Evolutionary conservation across 2,329 filamentous ascomycete species (phyloP).

Genomic region (Coniochaeta sp.): DNA sequence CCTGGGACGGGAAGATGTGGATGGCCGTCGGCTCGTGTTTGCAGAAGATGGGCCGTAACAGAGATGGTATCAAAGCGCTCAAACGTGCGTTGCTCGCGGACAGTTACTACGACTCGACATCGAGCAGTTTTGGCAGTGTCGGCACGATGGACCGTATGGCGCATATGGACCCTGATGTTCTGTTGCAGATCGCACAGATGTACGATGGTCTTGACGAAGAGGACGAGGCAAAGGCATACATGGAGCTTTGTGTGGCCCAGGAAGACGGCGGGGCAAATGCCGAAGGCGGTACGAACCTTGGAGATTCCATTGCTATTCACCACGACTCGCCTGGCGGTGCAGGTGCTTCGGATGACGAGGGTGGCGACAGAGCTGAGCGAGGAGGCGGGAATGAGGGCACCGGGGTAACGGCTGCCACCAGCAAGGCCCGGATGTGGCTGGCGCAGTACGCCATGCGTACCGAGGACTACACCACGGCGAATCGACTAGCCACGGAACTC

Average conservation of each 20-base stretch:
- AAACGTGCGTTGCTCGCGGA: constrained; percentile 88
- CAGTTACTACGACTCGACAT: constrained; percentile 65
- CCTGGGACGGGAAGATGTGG: constrained; percentile 99
- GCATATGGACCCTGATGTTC: constrained; percentile 79
- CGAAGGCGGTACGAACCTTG: constrained; percentile 22
- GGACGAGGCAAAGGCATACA: constrained; percentile 80
- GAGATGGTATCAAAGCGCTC: constrained; percentile 90
- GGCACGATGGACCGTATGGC: constrained; percentile 40
- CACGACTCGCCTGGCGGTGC: constrained; percentile 39
- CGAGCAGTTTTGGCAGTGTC: constrained; percentile 45
- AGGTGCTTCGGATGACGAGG: constrained; percentile 25
- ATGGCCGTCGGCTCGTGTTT: constrained; percentile 89
- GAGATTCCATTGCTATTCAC: constrained; percentile 46
- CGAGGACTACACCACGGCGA: constrained; percentile 68
- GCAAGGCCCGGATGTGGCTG: constrained; percentile 89
- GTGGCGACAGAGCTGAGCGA: constrained; percentile 16
- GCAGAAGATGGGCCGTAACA: constrained; percentile 76
- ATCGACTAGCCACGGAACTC: constrained; percentile 78
- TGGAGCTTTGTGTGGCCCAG: constrained; percentile 92
- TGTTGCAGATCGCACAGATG: constrained; percentile 82
- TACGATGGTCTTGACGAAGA: constrained; percentile 75
- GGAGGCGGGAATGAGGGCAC: constrained; percentile 46
- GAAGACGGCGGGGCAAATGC: constrained; percentile 61
- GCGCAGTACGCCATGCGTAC: constrained; percentile 71
- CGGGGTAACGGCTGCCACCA: constrained; percentile 85